phyloP scores from a whole-genome alignment of 1,139 yeast species.

The Suhomyces guaymorum region DNA sequence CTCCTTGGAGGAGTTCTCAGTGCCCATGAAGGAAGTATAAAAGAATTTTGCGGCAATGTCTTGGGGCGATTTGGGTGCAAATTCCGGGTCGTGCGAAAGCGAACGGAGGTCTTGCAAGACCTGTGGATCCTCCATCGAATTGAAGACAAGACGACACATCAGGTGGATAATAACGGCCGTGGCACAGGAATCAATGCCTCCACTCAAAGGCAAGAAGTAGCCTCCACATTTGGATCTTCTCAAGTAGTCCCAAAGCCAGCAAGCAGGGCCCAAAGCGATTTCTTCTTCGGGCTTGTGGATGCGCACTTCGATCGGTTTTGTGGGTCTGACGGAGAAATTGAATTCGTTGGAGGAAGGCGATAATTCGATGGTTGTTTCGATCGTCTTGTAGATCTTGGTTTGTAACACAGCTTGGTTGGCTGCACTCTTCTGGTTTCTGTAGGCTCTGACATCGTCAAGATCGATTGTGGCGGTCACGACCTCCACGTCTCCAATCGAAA shows the following conservation, averaged over 20 bases:
- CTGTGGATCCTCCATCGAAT: constrained; percentile 59
- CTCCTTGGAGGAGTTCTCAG: constrained; percentile 84
- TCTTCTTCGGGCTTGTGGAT: constrained; percentile 91
- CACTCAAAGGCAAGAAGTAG: constrained; percentile 87
- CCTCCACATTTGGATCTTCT: constrained; percentile 91
- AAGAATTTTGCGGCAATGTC: constrained; percentile 76
- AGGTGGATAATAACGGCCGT: constrained; percentile 92
- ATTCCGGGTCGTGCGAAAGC: constrained; percentile 56
- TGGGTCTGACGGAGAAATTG: constrained; percentile 65
- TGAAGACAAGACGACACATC: constrained; percentile 84
- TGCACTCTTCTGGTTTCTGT: constrained; percentile 75
- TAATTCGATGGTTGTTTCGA: constrained; percentile 61
- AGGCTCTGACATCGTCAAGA: constrained; percentile 83
- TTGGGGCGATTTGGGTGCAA: constrained; percentile 70
- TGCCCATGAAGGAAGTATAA: constrained; percentile 94
- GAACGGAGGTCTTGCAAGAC: constrained; percentile 74
- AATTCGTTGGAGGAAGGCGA: constrained; percentile 60
- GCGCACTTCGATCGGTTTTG: constrained; percentile 48
- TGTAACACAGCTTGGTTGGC: constrained; percentile 69
- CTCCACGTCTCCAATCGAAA: constrained; percentile 86
- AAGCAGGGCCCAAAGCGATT: constrained; percentile 96
- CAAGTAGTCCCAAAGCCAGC: constrained; percentile 98
- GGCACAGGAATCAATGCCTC: constrained; percentile 98
- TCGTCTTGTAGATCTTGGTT: constrained; percentile 55
- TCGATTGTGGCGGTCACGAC: constrained; percentile 93